Percentiles rank a stretch among this genome's conserved stretches.
Conservation (phyloP, 805 yeast species). For the Spathaspora sp. region DNA sequence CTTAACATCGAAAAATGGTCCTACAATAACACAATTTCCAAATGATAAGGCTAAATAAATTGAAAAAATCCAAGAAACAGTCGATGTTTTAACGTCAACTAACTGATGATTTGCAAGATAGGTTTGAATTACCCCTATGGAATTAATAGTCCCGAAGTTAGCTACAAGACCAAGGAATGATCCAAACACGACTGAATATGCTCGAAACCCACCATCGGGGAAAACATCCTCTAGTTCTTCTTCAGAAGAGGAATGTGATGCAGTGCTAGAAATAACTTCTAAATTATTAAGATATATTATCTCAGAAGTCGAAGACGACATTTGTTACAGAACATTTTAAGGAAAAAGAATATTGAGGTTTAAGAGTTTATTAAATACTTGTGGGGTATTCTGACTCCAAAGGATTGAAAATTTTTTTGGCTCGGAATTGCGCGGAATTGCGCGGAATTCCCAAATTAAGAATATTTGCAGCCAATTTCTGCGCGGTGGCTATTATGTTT, state of each 20-base stretch:
- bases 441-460: not conserved
- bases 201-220: slow-evolving; percentile 26
- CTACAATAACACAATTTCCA: slow-evolving; percentile 37
- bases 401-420: not conserved
- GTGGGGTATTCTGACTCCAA: not conserved
- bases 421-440: not conserved
- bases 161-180: slow-evolving; percentile 23
- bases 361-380: not conserved
- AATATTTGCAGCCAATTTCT: not conserved
- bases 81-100: slow-evolving; percentile 21
- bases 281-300: not conserved
- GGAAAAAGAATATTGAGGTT: not conserved
- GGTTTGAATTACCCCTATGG: slow-evolving; percentile 38
- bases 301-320: not conserved
- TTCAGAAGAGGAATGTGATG: not conserved
- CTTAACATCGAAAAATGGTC: slow-evolving; percentile 58
- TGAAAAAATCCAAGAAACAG: slow-evolving; percentile 40
- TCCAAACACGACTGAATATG: slow-evolving; percentile 21
- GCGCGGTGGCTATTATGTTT: no score
- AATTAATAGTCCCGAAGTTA: slow-evolving; percentile 28
- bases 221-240: slow-evolving; percentile 3
- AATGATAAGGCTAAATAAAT: slow-evolving; percentile 30
- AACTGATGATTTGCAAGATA: slow-evolving; percentile 36
- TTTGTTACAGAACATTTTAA: not conserved
- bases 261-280: not conserved